Evolutionary conservation across 257 asterid species (phyloP).

Genomic region (Linaria vulgaris): DNA sequence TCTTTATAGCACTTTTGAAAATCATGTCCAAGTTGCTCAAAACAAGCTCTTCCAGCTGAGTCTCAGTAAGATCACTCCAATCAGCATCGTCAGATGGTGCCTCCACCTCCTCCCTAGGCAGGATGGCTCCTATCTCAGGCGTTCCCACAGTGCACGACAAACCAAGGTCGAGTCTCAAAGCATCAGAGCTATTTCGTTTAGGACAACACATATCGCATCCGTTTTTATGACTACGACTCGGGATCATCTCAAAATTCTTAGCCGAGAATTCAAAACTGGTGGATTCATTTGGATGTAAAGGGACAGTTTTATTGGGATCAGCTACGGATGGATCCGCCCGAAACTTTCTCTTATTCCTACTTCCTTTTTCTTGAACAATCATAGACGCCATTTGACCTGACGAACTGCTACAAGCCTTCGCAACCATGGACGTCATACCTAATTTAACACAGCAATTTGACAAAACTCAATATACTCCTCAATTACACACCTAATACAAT

Average conservation of each 20-base stretch:
- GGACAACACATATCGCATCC: constrained; percentile 60
- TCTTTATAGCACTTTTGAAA: constrained; percentile 79
- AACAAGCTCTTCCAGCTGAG: constrained; percentile 84
- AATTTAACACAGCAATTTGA: constrained; percentile 43
- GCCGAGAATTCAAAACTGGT: constrained; percentile 77
- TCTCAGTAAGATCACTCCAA: constrained; percentile 89
- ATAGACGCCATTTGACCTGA: constrained; percentile 65
- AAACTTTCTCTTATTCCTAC: constrained; percentile 92
- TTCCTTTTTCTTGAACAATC: constrained; percentile 71
- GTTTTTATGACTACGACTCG: constrained; percentile 38
- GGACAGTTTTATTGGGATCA: constrained; percentile 55
- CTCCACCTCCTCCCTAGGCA: constrained; percentile 50
- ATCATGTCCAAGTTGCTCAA: constrained; percentile 72
- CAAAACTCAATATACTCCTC: constrained; percentile 27
- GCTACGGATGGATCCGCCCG: constrained; percentile 81
- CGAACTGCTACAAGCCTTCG: constrained; percentile 62
- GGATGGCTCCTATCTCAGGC: constrained; percentile 43
- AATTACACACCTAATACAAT: constrained; percentile 23
- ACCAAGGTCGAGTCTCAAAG: constrained; percentile 74
- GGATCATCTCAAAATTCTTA: constrained; percentile 56
- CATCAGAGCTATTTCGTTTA: constrained; percentile 37
- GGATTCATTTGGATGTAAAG: constrained; percentile 57
- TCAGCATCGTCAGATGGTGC: constrained; percentile 66
- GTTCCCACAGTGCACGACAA: constrained; percentile 64
- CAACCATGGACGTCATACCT: constrained; percentile 78